Base-by-base conservation (phyloP, 176 grass and related monocot genomes). In the Miscanthus lutarioriparius region DNA sequence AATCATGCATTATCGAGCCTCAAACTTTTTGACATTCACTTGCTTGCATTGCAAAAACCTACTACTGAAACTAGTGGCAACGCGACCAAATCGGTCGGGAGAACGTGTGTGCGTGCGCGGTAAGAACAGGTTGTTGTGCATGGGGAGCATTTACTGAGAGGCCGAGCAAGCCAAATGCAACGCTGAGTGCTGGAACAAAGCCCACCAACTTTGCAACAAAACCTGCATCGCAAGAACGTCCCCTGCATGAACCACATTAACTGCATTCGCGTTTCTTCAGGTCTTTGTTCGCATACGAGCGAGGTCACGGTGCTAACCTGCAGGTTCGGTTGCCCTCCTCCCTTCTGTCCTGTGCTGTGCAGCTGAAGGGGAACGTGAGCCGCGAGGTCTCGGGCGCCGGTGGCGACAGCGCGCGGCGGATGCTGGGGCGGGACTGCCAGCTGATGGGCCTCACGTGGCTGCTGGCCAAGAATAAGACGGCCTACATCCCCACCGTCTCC, bases 391-490 rank as follows among this genome's bases (percentile, higher is more conserved):
- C 69, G 58, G 86, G 63, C 63, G 58, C 58, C 58, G 63, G 51
- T 63, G 82, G 86, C 15, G 97, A 99, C 76, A 88, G 93, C 44
- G 94, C 85, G 17, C 71, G 75, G 71, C 83, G 83, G 88, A 96
- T 99, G 93, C 86, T 99, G 56, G 93, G 91, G 28, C 91, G 92
- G 30, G 97, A 99, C 86, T 99, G 97, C 91, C 97, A 99, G 93
- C 93, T 99, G 81, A 99, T 99, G 93, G 97, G 97, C 0, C 86
- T 99, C 84, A 96, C 97, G 11, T 99, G 97, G 97, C 91, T 99
- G 64, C 82, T 99, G 76, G 93, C 90, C 36, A 88, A 81, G 80
- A 99, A 99, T 88, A 99, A 96, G 89, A 92, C 93, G 30, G 90
- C 79, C 23, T 99, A 91, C 76, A 99, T 99, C 88, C 97, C 97